Base-by-base conservation (phyloP, 2,329 filamentous ascomycete species). In the Neonectria faginata region DNA sequence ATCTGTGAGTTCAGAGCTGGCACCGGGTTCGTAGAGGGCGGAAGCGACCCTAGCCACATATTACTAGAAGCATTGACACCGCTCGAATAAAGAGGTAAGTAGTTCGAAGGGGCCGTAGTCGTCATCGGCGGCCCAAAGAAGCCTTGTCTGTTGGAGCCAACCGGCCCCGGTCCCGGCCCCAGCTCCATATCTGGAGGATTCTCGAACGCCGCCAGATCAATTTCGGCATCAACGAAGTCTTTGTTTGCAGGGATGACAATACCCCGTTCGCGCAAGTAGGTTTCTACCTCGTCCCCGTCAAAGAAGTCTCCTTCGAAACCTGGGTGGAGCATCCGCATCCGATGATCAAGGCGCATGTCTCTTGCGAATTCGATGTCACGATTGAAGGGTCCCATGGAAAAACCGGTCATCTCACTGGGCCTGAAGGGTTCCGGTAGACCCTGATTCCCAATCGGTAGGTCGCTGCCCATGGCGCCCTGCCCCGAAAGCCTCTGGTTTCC, bases 241-340 rank as follows among this genome's bases (percentile, higher is more conserved):
- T 85, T 82, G 10, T 83, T 80, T 0, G 86, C 84, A 10, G 90
- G 86, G 56, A 94, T 88, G 50, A 81, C 75, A 31, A 93, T 86
- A 5, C 89, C 89, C 31, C 86, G 85, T 54, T 86, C 83, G 44
- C 84, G 85, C 3, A 97, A 80, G 74, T 94, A 96, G 12, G 86
- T 83, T 76, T 96, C 91, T 0, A 94, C 89, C 75, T 96, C 93
- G 64, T 92, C 86, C 0, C 89, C 81, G 73, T 96, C 92, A 70
- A 91, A 92, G 82, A 92, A 96, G 55, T 92, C 87, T 5, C 92
- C 92, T 64, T 91, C 86, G 65, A 90, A 91, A 0, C 88, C 91
- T 1, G 86, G 83, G 8, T 89, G 76, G 42, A 83, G 84, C 67
- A 86, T 84, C 20, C 80, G 80, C 68, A 91, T 81, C 16, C 82